Evolutionary conservation across 495 filamentous ascomycete genomes (phyloP), one percentile per base, ranked within the genome.

Genomic region (Rostrohypoxylon terebratum): DNA sequence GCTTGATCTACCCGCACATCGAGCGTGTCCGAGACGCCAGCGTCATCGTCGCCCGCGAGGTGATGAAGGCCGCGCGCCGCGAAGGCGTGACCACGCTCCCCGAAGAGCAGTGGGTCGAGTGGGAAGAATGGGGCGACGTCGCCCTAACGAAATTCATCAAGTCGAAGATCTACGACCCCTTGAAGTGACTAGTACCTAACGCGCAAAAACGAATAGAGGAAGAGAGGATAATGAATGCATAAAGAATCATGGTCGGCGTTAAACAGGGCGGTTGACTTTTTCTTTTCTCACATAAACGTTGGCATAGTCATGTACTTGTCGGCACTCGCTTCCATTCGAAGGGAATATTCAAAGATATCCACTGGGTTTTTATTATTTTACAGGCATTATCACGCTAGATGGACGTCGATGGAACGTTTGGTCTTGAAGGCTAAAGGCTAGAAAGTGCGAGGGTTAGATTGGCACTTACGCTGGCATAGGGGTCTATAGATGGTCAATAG

Each of bases 1-100:
- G 90, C 48, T 89, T 94, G 77, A 89, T 99, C 74, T 99, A 99
- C 83, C 96, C 96, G n/a, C 91, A 92, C 77, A 90, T 99, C 78
- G 89, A 90, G 74, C 92, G 96, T 48, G 97, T 99, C 68, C 88
- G 96, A 31, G 91, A 97, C 25, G 95, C 97, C 72, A 94, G 89
- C 79, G 88, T 97, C 55, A 82, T 92, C 40, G 95, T 99, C 36
- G 91, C 94, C 16, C 90, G 94, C 31, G 92, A 93, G 77, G 96
- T 99, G 67, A 98, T 99, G 86, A 94, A 94, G 75, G 90, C 92
- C 18, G 94, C 96, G 9, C 92, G 86, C 10, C 77, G 84, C 25
- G 86, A 87, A 45, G 86, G 86, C 47, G 86, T 88, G 59, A 85
- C 82, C 74, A 63, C 58, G 38, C 78, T 88, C 9, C 82, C 85